Percentiles rank a stretch among this genome's conserved stretches.
These are phyloP conservation scores for Arthroderma sp. DNA, from an alignment of 2,329 filamentous ascomycete species.

Conservation along the genomic window DNA sequence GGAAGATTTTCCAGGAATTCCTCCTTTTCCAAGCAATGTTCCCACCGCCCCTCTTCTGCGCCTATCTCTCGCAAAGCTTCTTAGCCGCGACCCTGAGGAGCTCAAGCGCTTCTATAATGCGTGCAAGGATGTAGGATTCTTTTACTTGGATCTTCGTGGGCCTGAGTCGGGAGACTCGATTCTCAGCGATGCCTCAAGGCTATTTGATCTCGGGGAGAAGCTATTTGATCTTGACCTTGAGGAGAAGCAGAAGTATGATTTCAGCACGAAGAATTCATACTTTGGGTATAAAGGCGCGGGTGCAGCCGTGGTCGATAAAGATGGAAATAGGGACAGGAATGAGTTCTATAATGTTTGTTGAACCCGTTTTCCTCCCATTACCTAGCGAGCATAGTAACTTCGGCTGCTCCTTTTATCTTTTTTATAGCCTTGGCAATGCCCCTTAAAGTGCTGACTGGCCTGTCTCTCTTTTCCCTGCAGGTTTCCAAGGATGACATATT, in stretches of 20 bases:
- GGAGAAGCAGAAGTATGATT: conserved; percentile 44
- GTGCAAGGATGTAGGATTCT: conserved; percentile 42
- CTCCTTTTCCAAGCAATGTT: conserved; percentile 31
- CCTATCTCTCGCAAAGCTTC: conserved; percentile 27
- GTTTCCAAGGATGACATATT: conserved; percentile 42
- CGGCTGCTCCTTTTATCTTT: no score
- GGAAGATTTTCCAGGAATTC: conserved; percentile 17
- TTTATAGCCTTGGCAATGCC: no score
- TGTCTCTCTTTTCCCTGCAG: conserved; percentile 12
- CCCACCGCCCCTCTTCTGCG: conserved; percentile 32
- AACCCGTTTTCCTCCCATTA: neutral
- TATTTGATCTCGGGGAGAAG: conserved; percentile 34
- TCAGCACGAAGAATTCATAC: conserved; percentile 37
- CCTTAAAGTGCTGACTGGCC: no score
- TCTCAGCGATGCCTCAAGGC: conserved; percentile 29
- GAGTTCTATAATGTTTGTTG: conserved; percentile 42
- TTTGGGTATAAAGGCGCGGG: conserved; percentile 42
- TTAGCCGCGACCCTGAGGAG: conserved; percentile 23
- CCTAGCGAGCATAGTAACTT: neutral
- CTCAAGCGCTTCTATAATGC: conserved; percentile 23
- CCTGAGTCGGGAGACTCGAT: conserved; percentile 26
- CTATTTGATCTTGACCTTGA: conserved; percentile 37
- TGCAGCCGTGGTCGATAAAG: conserved; percentile 32
- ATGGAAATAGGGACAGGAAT: conserved; percentile 38
- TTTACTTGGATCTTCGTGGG: conserved; percentile 40